Evolutionary conservation across 208 protist species (phyloP).

Genomic region (Vickermania spadyakhi): DNA sequence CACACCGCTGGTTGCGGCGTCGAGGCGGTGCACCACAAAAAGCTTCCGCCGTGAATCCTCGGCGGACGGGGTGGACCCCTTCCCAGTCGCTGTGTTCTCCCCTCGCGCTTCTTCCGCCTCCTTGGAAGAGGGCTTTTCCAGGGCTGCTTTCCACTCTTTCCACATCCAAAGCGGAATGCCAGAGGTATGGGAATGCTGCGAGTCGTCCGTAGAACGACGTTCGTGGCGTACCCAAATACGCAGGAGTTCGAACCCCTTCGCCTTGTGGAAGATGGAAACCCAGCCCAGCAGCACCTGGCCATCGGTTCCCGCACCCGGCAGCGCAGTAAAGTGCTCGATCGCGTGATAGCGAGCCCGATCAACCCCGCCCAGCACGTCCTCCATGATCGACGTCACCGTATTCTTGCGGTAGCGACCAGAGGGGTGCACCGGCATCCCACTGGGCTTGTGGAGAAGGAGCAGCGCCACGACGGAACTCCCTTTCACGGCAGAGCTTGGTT

Average conservation of each 20-base stretch:
- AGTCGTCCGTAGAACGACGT: too few relatives aligned
- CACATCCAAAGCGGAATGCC: constrained; percentile 31
- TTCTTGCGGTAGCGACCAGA: constrained; percentile 91
- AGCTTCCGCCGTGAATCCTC: constrained; percentile 13
- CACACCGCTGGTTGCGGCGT: constrained; percentile 80
- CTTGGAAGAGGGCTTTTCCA: constrained; percentile 1
- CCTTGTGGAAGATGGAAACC: constrained; percentile 33
- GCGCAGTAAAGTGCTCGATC: not conserved
- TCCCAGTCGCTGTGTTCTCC: not conserved
- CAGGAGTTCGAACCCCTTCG: constrained; percentile 54
- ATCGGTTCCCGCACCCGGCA: constrained; percentile 3
- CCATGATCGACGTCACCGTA: constrained; percentile 82
- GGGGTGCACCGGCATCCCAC: constrained; percentile 80
- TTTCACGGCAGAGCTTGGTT: not conserved
- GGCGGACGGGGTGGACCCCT: not conserved
- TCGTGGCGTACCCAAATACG: constrained; percentile 27
- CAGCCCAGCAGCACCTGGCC: constrained; percentile 9
- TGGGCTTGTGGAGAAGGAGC: constrained; percentile 61
- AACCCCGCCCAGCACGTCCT: constrained; percentile 64
- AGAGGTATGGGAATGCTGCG: not conserved
- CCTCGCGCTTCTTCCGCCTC: not conserved
- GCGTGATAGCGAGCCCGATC: constrained; percentile 32
- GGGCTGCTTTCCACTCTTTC: constrained; percentile 14
- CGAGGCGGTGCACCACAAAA: constrained; percentile 78
- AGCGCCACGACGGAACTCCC: constrained; percentile 13